These are phyloP conservation scores for Nymphaea colorata DNA, from an alignment of 164 flowering plant genomes.

Conservation along the genomic window DNA sequence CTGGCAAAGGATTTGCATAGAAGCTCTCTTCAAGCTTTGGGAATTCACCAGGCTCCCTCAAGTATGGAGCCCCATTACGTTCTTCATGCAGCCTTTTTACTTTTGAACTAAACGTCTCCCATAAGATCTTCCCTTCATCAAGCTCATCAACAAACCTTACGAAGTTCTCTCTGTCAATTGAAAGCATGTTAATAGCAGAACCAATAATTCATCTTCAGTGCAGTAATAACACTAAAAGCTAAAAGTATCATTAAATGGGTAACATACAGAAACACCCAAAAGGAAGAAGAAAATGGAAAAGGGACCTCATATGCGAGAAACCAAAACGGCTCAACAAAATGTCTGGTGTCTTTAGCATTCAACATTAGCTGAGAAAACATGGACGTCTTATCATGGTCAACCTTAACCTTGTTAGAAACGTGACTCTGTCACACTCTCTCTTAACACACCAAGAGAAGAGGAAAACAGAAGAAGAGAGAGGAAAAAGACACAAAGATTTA, in stretches of 20 bases:
- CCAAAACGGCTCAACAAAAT: too few relatives aligned
- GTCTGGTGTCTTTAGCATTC: too few relatives aligned
- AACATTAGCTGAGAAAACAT: too few relatives aligned
- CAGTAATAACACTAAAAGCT: background rate
- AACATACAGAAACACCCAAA: background rate
- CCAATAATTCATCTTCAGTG: too few relatives aligned
- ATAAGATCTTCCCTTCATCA: constrained; percentile 70
- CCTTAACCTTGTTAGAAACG: too few relatives aligned
- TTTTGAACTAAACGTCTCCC: constrained; percentile 76
- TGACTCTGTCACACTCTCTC: too few relatives aligned
- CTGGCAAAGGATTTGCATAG: constrained; percentile 91
- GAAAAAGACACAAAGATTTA: too few relatives aligned
- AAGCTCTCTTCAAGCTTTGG: constrained; percentile 96
- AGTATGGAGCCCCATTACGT: constrained; percentile 67
- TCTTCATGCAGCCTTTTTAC: constrained; percentile 75
- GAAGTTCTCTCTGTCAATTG: constrained; percentile 60
- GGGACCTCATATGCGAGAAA: too few relatives aligned
- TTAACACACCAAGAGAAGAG: too few relatives aligned
- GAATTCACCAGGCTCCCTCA: constrained; percentile 78
- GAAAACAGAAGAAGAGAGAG: too few relatives aligned
- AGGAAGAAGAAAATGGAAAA: background rate
- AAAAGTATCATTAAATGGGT: background rate
- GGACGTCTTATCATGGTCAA: too few relatives aligned
- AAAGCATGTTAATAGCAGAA: too few relatives aligned
- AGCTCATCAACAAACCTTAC: constrained; percentile 73